phyloP scores from a whole-genome alignment of 192 early-diverging fungal genomes.

The Entomortierella chlamydospora region DNA sequence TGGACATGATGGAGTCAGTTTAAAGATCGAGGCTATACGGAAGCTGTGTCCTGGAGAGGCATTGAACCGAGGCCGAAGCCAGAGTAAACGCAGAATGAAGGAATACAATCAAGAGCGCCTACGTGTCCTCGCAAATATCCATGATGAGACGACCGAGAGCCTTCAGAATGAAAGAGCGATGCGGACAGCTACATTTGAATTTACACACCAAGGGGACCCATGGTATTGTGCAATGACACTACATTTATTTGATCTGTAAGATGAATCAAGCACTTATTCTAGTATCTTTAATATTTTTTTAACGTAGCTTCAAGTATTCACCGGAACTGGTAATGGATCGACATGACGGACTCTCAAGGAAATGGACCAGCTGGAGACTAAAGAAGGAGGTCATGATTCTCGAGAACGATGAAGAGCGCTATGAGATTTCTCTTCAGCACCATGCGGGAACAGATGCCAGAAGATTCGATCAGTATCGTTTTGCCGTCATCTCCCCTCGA shows the following conservation, averaged over 20 bases:
- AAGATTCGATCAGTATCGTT: constrained; percentile 53
- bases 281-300: too few relatives aligned
- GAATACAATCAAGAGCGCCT: constrained; percentile 44
- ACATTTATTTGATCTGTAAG: neutral
- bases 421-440: constrained; percentile 43
- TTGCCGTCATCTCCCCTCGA: constrained; percentile 54
- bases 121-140: constrained; percentile 49
- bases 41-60: constrained; percentile 62
- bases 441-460: constrained; percentile 41
- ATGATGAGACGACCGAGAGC: constrained; percentile 42
- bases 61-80: constrained; percentile 57
- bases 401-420: constrained; percentile 61
- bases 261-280: neutral
- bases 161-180: constrained; percentile 40
- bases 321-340: constrained; percentile 61
- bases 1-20: constrained; percentile 80
- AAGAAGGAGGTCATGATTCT: constrained; percentile 53
- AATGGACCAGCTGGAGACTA: constrained; percentile 50
- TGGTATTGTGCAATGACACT: constrained; percentile 51
- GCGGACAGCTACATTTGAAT: constrained; percentile 62
- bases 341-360: constrained; percentile 44
- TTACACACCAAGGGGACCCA: constrained; percentile 66
- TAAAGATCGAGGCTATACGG: constrained; percentile 69
- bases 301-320: constrained; percentile 64
- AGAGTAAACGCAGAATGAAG: constrained; percentile 53